Conservation (phyloP, 2,329 filamentous ascomycete genomes). For the Aureobasidium sp. region DNA sequence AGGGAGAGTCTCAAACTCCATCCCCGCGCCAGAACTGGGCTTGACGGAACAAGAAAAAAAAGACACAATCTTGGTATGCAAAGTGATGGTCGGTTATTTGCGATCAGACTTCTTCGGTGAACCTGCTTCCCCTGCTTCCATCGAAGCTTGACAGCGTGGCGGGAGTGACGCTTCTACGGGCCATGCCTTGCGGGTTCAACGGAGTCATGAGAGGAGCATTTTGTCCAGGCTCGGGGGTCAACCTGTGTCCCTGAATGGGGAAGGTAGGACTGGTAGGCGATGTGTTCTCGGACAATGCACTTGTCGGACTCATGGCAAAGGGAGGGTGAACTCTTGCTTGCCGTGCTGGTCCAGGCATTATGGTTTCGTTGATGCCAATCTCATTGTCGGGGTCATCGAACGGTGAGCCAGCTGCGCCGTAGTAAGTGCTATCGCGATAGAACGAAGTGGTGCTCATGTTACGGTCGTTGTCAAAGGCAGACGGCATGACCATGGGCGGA, state of each 20-base stretch:
- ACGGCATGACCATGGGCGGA: constrained; percentile 20
- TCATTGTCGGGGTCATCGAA: constrained; percentile 16
- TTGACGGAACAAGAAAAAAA: not conserved
- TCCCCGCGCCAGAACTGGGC: not conserved
- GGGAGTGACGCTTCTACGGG: constrained; percentile 21
- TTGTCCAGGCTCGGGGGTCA: constrained; percentile 6
- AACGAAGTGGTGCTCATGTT: constrained; percentile 33
- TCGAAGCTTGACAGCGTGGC: constrained; percentile 19
- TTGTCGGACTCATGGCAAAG: constrained; percentile 21
- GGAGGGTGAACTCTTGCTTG: constrained; percentile 28
- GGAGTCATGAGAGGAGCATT: constrained; percentile 12
- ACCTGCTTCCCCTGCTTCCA: constrained; percentile 22
- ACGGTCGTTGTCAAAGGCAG: constrained; percentile 20
- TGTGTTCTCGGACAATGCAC: constrained; percentile 14
- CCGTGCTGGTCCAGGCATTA: constrained; percentile 30
- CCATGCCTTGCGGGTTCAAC: constrained; percentile 16
- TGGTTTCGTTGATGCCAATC: constrained; percentile 17
- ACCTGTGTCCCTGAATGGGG: constrained; percentile 11
- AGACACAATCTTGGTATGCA: not conserved
- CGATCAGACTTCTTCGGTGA: constrained; percentile 24
- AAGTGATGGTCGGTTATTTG: not conserved
- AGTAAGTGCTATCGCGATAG: constrained; percentile 39
- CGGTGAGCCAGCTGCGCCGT: constrained; percentile 33
- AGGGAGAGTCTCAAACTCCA: constrained; percentile 4
- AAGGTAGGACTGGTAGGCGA: constrained; percentile 18